phyloP scores from a whole-genome alignment of 1,139 yeast species.

The Pichia sp. region DNA sequence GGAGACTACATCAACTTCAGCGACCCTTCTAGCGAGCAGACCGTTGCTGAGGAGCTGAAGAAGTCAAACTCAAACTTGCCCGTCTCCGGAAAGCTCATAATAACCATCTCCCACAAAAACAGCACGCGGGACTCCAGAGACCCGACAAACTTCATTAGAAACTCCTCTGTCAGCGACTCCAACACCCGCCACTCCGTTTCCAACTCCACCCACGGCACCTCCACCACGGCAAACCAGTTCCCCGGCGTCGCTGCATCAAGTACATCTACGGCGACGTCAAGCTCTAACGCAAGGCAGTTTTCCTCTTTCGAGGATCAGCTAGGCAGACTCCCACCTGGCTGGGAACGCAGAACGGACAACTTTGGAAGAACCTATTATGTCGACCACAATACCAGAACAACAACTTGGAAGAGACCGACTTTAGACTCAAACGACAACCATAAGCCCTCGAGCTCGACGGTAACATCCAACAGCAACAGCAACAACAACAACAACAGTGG shows the following conservation, averaged over 20 bases:
- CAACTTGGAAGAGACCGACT: conserved; percentile 97
- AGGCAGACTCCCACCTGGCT: conserved; percentile 95
- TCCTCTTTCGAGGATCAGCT: conserved; percentile 95
- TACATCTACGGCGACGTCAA: conserved; percentile 19
- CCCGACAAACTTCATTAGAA: conserved; percentile 26
- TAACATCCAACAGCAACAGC: conserved; percentile 36
- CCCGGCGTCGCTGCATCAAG: conserved; percentile 28
- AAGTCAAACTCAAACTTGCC: conserved; percentile 88
- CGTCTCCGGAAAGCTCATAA: conserved; percentile 86
- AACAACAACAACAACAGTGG: conserved; percentile 11
- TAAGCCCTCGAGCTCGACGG: conserved; percentile 75
- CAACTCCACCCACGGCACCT: conserved; percentile 2
- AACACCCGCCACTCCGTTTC: conserved; percentile 2
- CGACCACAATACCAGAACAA: conserved; percentile 94
- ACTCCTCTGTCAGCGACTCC: conserved; percentile 1
- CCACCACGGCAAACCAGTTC: conserved; percentile 18
- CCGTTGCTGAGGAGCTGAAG: conserved; percentile 87
- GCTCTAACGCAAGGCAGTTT: conserved; percentile 51
- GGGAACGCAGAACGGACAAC: conserved; percentile 98
- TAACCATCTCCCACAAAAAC: conserved; percentile 55
- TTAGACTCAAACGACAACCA: conserved; percentile 64
- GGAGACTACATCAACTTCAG: conserved; percentile 83
- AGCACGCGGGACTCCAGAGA: conserved; percentile 29
- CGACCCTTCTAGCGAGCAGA: conserved; percentile 59
- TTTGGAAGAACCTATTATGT: conserved; percentile 97